Base-by-base conservation (phyloP, 306 rosid genomes). In the Quercus rubra region DNA sequence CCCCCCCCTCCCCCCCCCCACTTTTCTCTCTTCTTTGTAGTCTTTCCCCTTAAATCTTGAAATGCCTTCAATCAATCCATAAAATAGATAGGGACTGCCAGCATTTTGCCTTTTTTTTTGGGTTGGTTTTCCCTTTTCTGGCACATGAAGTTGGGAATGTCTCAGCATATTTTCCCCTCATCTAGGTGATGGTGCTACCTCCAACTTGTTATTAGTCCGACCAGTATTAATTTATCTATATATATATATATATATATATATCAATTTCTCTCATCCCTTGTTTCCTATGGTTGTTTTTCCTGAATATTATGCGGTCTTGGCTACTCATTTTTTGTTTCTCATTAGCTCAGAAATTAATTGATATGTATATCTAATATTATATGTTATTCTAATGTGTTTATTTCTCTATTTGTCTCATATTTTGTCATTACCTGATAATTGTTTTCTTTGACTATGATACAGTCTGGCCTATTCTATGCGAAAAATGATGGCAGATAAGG, bases 391-490 rank as follows among this genome's bases (percentile, higher is more conserved):
- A 27, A 59, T 59, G 33, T 12, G 33, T 23, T 59, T 23, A 12
- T 54, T 19, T 63, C 6, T 35, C 23, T 20, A 49, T 27, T 4
- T 33, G 30, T 41, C 71, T 70, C 63, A 21, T 72, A 38, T 57
- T 17, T n/a, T 51, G 41, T 35, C 6, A 9, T 59, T 67, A 18
- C 33, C 35, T 10, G 61, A 54, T 70, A 25, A 79, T 69, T 11
- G 5, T 67, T 57, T 31, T 51, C 62, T 73, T 83, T 38, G 23
- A 64, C 28, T 23, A 38, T 86, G 66, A 68, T 57, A 46, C 86
- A 94, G 98, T 49, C 98, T 94, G 80, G 98, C 98, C 43, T 94
- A 89, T 89, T 94, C 98, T 1, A 94, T 94, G 98, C 90, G 97
- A 71, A 94, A 90, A 90, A 94, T 94, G 98, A 94, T 94, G 98